These are phyloP conservation scores for Nicotiana attenuata DNA, from an alignment of 257 asterid species.

Conservation along the genomic window DNA sequence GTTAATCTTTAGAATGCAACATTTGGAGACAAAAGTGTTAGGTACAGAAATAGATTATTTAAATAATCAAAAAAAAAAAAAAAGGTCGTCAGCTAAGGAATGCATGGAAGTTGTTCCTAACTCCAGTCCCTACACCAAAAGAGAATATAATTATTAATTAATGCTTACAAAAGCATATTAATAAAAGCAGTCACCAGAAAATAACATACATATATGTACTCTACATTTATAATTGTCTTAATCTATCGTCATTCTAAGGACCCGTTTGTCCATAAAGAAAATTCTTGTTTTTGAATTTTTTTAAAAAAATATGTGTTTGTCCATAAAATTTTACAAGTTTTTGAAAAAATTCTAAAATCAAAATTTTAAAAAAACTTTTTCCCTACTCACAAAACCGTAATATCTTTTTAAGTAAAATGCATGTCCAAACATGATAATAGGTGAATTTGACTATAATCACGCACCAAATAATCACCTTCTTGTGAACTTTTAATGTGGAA, in stretches of 20 bases:
- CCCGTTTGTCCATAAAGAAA: too few species aligned
- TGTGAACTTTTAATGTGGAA: too few species aligned
- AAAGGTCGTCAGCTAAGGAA: background rate
- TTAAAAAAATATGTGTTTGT: too few species aligned
- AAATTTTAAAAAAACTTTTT: too few species aligned
- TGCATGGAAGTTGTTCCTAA: background rate
- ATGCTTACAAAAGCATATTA: background rate
- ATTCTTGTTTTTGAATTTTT: too few species aligned
- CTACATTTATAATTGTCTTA: background rate
- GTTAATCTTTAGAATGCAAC: background rate
- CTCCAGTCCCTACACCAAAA: background rate
- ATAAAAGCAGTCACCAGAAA: background rate
- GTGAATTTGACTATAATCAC: too few species aligned
- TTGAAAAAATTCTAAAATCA: too few species aligned
- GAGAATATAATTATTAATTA: background rate
- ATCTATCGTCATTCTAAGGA: background rate
- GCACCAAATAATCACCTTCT: too few species aligned
- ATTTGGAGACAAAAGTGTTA: background rate
- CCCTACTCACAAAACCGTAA: too few species aligned
- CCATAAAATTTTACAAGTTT: too few species aligned
- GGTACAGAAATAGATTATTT: background rate
- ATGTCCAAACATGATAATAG: too few species aligned
- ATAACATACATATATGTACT: background rate
- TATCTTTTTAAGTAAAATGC: too few species aligned
- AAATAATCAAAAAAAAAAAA: background rate